These are phyloP conservation scores for Citrus australasica DNA, from an alignment of 345 rosid species.

Conservation along the genomic window DNA sequence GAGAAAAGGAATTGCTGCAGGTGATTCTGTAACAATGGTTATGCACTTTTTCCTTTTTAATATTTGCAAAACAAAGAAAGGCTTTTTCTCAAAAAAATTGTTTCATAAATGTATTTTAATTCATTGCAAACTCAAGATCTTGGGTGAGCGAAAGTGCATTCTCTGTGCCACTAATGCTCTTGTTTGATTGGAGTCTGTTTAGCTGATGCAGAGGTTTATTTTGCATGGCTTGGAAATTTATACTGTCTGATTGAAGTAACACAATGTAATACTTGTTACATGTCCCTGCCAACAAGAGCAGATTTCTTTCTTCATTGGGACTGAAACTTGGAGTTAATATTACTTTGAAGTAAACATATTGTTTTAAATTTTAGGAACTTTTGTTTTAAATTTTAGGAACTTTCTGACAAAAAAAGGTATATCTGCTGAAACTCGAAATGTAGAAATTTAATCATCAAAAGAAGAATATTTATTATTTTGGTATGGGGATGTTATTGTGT, in stretches of 20 bases:
- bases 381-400: not conserved
- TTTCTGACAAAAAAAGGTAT: not conserved
- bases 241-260: not conserved
- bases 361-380: not conserved
- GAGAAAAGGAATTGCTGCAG: constrained; percentile 78
- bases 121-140: constrained; percentile 1
- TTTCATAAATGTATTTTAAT: not conserved
- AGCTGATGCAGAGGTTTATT: not conserved
- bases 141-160: not conserved
- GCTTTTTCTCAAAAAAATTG: not conserved
- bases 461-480: not conserved
- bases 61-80: not conserved
- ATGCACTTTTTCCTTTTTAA: not conserved
- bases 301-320: not conserved
- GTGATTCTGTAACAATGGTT: constrained; percentile 23
- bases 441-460: not conserved
- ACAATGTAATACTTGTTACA: not conserved
- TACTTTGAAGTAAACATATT: not conserved
- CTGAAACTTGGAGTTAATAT: too few species aligned
- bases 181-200: not conserved
- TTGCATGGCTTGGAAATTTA: not conserved
- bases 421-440: not conserved
- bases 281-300: not conserved
- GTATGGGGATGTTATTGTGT: not conserved
- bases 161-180: not conserved